Conservation (phyloP, 179 eudicot species). For the Camellia oleifera region DNA sequence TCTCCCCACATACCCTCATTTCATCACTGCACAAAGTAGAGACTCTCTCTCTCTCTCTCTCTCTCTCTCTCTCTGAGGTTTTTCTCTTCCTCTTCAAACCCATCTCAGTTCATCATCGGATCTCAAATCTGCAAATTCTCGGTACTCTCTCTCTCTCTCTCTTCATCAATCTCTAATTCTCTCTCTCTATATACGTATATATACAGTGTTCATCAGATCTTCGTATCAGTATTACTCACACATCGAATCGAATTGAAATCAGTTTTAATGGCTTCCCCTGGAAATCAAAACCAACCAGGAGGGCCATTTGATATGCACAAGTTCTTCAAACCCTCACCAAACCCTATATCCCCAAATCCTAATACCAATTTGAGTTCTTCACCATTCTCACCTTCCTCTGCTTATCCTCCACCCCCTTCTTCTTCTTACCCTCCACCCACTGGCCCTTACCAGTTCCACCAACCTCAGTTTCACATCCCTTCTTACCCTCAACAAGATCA, state of each 20-base stretch:
- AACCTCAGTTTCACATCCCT: slow-evolving; percentile 40
- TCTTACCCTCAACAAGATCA: slow-evolving; percentile 29
- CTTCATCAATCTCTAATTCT: too few relatives aligned
- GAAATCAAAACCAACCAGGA: slow-evolving; percentile 38
- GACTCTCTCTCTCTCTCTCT: neutral
- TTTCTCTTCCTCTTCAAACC: neutral
- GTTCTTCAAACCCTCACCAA: slow-evolving; percentile 52
- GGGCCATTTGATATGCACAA: slow-evolving; percentile 57
- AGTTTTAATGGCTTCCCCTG: slow-evolving; percentile 42
- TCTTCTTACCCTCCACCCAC: slow-evolving; percentile 76
- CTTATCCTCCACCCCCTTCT: slow-evolving; percentile 47
- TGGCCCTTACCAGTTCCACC: slow-evolving; percentile 49
- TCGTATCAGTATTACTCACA: neutral
- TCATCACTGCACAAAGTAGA: neutral
- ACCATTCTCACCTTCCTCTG: slow-evolving; percentile 23
- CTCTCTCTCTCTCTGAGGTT: neutral
- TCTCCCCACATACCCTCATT: neutral
- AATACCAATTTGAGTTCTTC: slow-evolving; percentile 30
- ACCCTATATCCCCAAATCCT: slow-evolving; percentile 49
- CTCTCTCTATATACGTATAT: neutral
- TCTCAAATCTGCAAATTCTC: neutral
- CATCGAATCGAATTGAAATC: slow-evolving; percentile 8
- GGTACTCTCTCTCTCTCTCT: neutral
- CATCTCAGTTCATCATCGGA: slow-evolving; percentile 2
- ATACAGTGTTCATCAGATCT: slow-evolving; percentile 10